Percentiles rank a stretch among this genome's conserved stretches.
Evolutionary conservation across 768 basidiomycete genomes (phyloP).

Genomic region (Termitomyces sp.): DNA sequence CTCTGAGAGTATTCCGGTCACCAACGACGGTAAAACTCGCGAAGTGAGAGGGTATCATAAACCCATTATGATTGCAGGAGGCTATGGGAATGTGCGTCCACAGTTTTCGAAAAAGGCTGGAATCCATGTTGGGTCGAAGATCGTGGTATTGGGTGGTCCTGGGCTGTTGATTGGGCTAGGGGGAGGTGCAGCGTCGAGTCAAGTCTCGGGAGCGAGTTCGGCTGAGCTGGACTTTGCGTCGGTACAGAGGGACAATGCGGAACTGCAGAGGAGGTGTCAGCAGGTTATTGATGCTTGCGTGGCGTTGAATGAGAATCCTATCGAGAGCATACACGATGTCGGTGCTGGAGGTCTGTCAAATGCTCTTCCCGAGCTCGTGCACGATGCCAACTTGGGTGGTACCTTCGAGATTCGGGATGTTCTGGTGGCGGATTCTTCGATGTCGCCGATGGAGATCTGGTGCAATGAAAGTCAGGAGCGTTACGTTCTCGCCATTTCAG

Average conservation of each 20-base stretch:
- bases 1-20: slow-evolving; percentile 67
- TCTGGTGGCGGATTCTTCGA: slow-evolving; percentile 84
- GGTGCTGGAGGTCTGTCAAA: slow-evolving; percentile 97
- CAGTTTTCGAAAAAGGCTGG: slow-evolving; percentile 75
- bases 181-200: slow-evolving; percentile 94
- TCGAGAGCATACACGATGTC: slow-evolving; percentile 97
- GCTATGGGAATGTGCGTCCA: slow-evolving; percentile 90
- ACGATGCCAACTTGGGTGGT: slow-evolving; percentile 92
- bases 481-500: slow-evolving; percentile 89
- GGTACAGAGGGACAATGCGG: slow-evolving; percentile 96
- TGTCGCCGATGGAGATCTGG: slow-evolving; percentile 99
- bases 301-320: slow-evolving; percentile 63
- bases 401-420: slow-evolving; percentile 93
- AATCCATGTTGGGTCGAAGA: slow-evolving; percentile 80
- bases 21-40: slow-evolving; percentile 40
- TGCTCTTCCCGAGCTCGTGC: slow-evolving; percentile 94
- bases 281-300: slow-evolving; percentile 96
- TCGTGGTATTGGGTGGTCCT: slow-evolving; percentile 93
- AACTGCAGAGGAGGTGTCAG: slow-evolving; percentile 97
- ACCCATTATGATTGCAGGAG: slow-evolving; percentile 99
- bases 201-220: slow-evolving; percentile 85
- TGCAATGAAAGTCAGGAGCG: slow-evolving; percentile 99
- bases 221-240: slow-evolving; percentile 97
- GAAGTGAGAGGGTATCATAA: slow-evolving; percentile 97
- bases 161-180: slow-evolving; percentile 96